Base-by-base conservation (phyloP, 495 filamentous ascomycete species). In the Hypoxylon lienhwacheense region DNA sequence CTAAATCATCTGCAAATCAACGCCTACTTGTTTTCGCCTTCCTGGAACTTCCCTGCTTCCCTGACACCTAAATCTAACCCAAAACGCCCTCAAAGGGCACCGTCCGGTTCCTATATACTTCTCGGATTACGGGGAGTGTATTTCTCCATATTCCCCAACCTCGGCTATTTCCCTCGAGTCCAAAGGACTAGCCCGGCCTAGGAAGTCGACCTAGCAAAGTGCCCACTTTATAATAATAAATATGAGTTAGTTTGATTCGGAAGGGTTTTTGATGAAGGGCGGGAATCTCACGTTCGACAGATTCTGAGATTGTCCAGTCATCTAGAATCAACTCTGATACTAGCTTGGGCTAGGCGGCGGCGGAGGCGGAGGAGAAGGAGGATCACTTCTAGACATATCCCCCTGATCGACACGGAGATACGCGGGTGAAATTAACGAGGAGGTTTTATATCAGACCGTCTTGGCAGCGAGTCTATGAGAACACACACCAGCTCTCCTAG, bases 331-430 rank as follows among this genome's bases (percentile, higher is more conserved):
- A 35, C 16, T 4, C 6, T 5, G 12, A 35, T 4, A 5, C 32
- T n/a, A 33, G n/a, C 67, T 65, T 21, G 74, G 74, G 55, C 73
- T 77, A 20, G 74, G 74, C 12, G 74, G 74, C 6, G 74, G 74
- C 22, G 72, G 70, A 14, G 74, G 73, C 16, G 73, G 74, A 33
- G 74, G 74, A 25, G 74, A 74, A 16, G 74, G 72, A 26, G 74
- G 73, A 33, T 74, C 73, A 22, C 63, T 63, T 61, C 68, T 67
- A 4, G 72, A 74, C 39, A 59, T 68, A 41, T 66, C 55, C 20
- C 28, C 50, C 52, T 55, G 62, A 11, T 33, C 44, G 21, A 40
- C 20, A 19, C 28, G n/a, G 17, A 10, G 22, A 20, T 32, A 11
- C 15, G 11, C 29, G 36, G 35, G 12, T 25, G n/a, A 10, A 29